Conservation (phyloP, 441 rosid species). For the Breynia disticha region DNA sequence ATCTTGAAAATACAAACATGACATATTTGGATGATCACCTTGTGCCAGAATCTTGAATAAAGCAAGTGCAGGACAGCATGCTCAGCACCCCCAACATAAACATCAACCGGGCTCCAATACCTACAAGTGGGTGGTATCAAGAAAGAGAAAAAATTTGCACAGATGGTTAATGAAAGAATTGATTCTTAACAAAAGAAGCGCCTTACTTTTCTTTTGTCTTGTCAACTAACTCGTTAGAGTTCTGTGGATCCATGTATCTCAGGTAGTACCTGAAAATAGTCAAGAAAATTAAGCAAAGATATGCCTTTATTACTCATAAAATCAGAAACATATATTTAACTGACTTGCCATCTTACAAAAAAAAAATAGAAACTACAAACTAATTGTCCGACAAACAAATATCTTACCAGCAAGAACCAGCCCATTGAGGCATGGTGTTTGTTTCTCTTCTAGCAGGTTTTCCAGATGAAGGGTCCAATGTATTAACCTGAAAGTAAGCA, state of each 20-base stretch:
- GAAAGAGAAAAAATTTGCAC: constrained; percentile 3
- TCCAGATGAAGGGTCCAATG: constrained; percentile 53
- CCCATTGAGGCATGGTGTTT: constrained; percentile 99
- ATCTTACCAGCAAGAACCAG: constrained; percentile 97
- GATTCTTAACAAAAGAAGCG: background rate
- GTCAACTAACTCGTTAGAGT: constrained; percentile 66
- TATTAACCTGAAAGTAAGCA: constrained; percentile 46
- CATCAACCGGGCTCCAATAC: constrained; percentile 95
- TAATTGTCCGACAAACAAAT: background rate
- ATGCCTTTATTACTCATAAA: constrained; percentile 9
- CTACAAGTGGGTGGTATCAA: constrained; percentile 22
- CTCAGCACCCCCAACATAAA: constrained; percentile 96
- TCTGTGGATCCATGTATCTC: constrained; percentile 92
- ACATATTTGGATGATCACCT: constrained; percentile 35
- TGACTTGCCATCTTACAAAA: background rate
- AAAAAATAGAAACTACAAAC: background rate
- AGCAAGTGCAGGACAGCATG: constrained; percentile 98
- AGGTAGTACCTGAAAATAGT: constrained; percentile 71
- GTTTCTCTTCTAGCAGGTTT: constrained; percentile 87
- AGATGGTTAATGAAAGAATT: background rate
- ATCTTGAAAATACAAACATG: constrained; percentile 4
- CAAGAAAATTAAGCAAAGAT: constrained; percentile 5
- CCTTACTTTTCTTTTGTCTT: constrained; percentile 72
- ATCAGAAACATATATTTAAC: background rate
- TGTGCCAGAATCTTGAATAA: constrained; percentile 98